These are phyloP conservation scores for Pseudonitzschia multiseries DNA, from an alignment of 108 stramenopile species.

Conservation along the genomic window DNA sequence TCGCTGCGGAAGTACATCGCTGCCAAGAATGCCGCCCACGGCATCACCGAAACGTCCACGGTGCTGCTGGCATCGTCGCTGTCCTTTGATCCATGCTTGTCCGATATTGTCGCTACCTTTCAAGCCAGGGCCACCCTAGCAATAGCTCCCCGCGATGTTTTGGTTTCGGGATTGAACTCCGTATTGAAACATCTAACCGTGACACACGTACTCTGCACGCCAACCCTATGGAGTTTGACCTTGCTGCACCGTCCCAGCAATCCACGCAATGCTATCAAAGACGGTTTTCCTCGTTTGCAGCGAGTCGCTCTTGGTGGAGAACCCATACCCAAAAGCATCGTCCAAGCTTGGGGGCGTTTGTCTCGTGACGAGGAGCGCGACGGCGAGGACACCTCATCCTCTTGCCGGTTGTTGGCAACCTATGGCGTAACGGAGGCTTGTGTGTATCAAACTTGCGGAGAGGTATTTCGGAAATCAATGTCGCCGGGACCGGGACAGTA, in stretches of 20 bases:
- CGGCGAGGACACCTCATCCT: constrained; percentile 1
- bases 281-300: constrained; percentile 39
- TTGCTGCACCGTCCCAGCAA: constrained; percentile 7
- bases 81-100: constrained; percentile 84
- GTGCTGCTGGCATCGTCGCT: constrained; percentile 79
- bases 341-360: constrained; percentile 49
- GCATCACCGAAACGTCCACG: constrained; percentile 37
- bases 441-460: constrained; percentile 83
- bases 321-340: constrained; percentile 63
- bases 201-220: constrained; percentile 80
- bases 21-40: constrained; percentile 66
- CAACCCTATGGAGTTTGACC: constrained; percentile 67
- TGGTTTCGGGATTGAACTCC: constrained; percentile 32
- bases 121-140: constrained; percentile 54
- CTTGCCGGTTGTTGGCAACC: constrained; percentile 64
- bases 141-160: constrained; percentile 38
- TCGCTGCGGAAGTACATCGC: constrained; percentile 63
- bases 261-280: neutral
- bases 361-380: neutral
- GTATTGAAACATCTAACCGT: constrained; percentile 40
- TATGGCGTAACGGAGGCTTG: constrained; percentile 91
- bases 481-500: constrained; percentile 34
- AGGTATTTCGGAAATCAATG: constrained; percentile 35
- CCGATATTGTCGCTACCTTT: constrained; percentile 76
- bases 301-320: constrained; percentile 82